A percentile compares a stretch with the other conserved stretches of the same genome.
phyloP scores from a whole-genome alignment of 192 early-diverging fungal genomes.

The Coemansia sp. region DNA sequence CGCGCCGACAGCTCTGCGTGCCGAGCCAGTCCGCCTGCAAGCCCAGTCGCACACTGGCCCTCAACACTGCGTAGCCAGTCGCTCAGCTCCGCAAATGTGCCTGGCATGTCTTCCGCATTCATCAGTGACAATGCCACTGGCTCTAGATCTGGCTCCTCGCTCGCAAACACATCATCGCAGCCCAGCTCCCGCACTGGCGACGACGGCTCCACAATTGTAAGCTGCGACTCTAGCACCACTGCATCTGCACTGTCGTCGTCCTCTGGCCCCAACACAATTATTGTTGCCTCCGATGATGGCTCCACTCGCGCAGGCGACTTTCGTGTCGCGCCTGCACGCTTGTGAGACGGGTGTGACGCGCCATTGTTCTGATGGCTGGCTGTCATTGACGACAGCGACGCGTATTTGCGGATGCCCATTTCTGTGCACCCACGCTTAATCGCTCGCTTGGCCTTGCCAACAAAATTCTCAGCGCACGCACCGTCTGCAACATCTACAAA shows the following conservation, averaged over 20 bases:
- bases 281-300: constrained; percentile 43
- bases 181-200: constrained; percentile 13
- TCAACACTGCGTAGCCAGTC: constrained; percentile 31
- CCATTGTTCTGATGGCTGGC: constrained; percentile 15
- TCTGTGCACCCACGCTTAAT: constrained; percentile 48
- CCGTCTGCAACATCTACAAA: constrained; percentile 17
- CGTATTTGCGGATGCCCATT: constrained; percentile 44
- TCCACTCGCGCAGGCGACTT: constrained; percentile 16
- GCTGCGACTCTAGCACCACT: constrained; percentile 41
- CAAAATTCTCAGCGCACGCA: constrained; percentile 15
- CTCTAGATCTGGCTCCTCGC: constrained; percentile 12
- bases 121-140: too few species aligned
- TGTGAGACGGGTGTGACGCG: constrained; percentile 9
- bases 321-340: constrained; percentile 5
- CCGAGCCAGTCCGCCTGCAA: constrained; percentile 28
- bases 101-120: not conserved
- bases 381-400: constrained; percentile 34
- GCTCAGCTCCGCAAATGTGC: constrained; percentile 24
- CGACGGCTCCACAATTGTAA: constrained; percentile 43
- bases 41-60: constrained; percentile 22
- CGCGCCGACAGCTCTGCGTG: constrained; percentile 50
- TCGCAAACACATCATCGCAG: constrained; percentile 12
- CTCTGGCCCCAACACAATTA: constrained; percentile 40
- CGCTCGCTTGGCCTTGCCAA: constrained; percentile 38
- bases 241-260: constrained; percentile 13